Conservation (phyloP, 1,284 basidiomycete species). For the Agroathelia rolfsii region DNA sequence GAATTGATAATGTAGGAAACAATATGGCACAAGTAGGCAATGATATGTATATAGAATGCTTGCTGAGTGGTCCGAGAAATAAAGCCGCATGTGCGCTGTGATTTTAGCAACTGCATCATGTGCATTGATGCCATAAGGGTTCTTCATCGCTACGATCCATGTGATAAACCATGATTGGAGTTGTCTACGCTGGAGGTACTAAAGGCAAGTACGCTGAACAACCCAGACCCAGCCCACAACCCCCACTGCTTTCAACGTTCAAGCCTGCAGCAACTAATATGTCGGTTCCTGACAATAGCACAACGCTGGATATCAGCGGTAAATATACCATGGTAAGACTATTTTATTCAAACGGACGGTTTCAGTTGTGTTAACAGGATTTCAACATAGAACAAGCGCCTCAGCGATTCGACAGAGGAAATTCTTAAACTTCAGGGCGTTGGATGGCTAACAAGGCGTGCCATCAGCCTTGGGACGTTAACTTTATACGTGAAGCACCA, state of each 20-base stretch:
- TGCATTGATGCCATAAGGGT: too few species aligned
- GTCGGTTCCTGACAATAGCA: slow-evolving; percentile 43
- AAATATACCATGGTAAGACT: slow-evolving; percentile 32
- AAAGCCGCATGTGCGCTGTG: not conserved
- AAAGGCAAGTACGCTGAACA: too few species aligned
- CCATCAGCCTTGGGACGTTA: slow-evolving; percentile 40
- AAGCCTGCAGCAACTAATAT: too few species aligned
- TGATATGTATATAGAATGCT: not conserved
- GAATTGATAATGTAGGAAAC: too few species aligned
- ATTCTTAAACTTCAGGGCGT: slow-evolving; percentile 55
- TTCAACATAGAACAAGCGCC: slow-evolving; percentile 37
- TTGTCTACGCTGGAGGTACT: too few species aligned
- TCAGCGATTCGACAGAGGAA: slow-evolving; percentile 45
- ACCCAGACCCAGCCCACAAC: too few species aligned
- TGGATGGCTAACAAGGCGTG: slow-evolving; percentile 48
- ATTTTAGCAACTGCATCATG: slow-evolving; percentile 2
- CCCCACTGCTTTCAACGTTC: too few species aligned
- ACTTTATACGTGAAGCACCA: slow-evolving; percentile 50
- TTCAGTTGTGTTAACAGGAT: slow-evolving; percentile 1
- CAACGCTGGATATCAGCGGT: slow-evolving; percentile 35
- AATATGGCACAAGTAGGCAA: slow-evolving; percentile 2
- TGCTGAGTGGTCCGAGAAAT: not conserved
- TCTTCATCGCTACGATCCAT: too few species aligned
- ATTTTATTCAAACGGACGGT: not conserved
- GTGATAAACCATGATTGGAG: too few species aligned